These are phyloP conservation scores for Pueraria montana DNA, from an alignment of 306 rosid species.

Conservation along the genomic window DNA sequence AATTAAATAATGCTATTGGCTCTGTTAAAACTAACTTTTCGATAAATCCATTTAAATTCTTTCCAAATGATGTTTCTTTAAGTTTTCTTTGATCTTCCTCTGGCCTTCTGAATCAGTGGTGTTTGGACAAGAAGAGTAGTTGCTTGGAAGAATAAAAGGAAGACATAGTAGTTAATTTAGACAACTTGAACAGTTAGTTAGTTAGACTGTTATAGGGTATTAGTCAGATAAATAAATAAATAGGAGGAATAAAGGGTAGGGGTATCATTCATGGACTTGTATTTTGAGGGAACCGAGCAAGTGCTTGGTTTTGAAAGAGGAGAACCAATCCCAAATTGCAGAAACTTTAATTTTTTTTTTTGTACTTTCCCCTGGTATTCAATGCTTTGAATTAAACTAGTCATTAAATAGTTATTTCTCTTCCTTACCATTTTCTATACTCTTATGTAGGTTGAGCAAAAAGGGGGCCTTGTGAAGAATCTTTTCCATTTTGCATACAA, in stretches of 20 bases:
- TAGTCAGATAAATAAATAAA: neutral
- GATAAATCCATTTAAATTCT: constrained; percentile 10
- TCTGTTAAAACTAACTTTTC: constrained; percentile 1
- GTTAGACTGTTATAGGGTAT: neutral
- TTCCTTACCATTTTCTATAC: constrained; percentile 35
- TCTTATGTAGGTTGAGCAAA: constrained; percentile 73
- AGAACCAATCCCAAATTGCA: neutral
- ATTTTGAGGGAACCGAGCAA: neutral
- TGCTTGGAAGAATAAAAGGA: neutral
- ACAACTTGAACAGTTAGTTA: neutral
- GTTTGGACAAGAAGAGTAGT: neutral
- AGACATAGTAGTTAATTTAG: neutral
- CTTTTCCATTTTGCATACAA: constrained; percentile 73
- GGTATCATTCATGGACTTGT: neutral
- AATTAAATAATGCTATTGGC: neutral
- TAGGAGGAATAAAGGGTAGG: neutral
- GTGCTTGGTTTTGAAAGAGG: neutral
- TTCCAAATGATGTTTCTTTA: neutral
- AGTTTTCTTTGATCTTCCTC: neutral
- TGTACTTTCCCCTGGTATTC: neutral
- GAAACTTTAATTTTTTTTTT: neutral
- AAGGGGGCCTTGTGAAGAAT: constrained; percentile 70
- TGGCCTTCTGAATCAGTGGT: neutral
- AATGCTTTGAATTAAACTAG: constrained; percentile 17
- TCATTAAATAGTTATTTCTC: neutral